phyloP scores from a whole-genome alignment of 2,329 filamentous ascomycete genomes.

The Parafenestella ontariensis region DNA sequence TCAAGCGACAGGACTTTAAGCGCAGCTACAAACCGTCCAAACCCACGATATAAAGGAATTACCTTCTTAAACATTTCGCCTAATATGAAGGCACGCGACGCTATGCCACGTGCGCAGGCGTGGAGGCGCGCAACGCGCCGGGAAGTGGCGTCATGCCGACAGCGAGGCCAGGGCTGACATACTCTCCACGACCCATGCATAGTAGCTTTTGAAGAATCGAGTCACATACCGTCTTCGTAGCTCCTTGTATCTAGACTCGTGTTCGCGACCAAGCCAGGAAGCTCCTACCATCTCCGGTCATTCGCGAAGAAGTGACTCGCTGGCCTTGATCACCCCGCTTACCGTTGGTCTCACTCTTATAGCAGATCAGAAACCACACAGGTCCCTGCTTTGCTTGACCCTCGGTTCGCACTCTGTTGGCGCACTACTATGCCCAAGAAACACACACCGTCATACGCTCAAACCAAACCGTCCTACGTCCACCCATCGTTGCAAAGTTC shows the following conservation, averaged over 20 bases:
- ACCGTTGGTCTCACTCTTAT: conserved; percentile 6
- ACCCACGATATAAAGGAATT: background rate
- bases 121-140: background rate
- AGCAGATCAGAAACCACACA: conserved; percentile 1
- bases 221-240: conserved; percentile 4
- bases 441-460: conserved; percentile 51
- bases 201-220: background rate
- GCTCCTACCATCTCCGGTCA: conserved; percentile 2
- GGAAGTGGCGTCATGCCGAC: conserved; percentile 4
- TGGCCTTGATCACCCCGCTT: conserved; percentile 9
- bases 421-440: conserved; percentile 56
- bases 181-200: background rate
- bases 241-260: background rate
- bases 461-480: conserved; percentile 50
- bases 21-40: background rate
- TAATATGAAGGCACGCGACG: background rate
- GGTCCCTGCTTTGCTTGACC: background rate
- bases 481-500: conserved; percentile 47
- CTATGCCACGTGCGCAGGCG: conserved; percentile 7
- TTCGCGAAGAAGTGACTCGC: conserved; percentile 15
- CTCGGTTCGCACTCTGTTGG: background rate
- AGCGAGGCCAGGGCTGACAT: background rate
- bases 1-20: background rate
- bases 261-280: background rate
- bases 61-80: background rate